Evolutionary conservation across 768 basidiomycete genomes (phyloP), one percentile per base, ranked within the genome.

Genomic region (Auriscalpium orientale): DNA sequence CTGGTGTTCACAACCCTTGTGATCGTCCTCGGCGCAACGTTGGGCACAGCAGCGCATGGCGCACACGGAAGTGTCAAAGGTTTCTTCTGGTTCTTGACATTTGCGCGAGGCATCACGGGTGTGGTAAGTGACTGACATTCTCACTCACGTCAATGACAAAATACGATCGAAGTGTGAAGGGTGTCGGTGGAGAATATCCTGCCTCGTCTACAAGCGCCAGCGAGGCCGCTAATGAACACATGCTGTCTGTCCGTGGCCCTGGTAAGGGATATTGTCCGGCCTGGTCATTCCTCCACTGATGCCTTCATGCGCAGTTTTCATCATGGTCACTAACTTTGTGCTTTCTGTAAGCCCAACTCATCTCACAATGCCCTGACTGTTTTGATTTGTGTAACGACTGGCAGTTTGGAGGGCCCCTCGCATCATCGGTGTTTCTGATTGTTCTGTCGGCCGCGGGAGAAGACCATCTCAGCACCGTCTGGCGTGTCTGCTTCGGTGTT

Each of bases 161-260:
- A 49, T 21, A 47, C 61, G 34, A 54, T 18, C 54, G 8, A 13
- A 28, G n/a, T 16, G 51, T 43, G 18, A 54, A 84, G 77, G 87
- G 87, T 56, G 85, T 87, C 12, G 86, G 86, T 37, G 87, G 87
- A 22, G 87, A 89, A 71, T 89, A 90, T 67, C 87, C 87, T 0
- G 84, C 84, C 7, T 85, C 82, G 7, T 84, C 82, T 0, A 83
- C 84, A 0, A 79, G 79, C 44, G 86, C 87, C 5, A 79, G 78
- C 34, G 87, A 89, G 67, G 79, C 86, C 34, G 84, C 87, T 16
- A 89, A 89, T 63, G 86, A 89, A 68, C 81, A 78, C 62, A 80
- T 80, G 68, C 54, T 79, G 33, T 74, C 76, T 60, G 67, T 74
- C 52, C 78, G 87, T 38, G 88, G 88, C 1, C 83, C 84, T 60